These are phyloP conservation scores for Phytophthora cactorum DNA, from an alignment of 352 stramenopile genomes.

Conservation along the genomic window DNA sequence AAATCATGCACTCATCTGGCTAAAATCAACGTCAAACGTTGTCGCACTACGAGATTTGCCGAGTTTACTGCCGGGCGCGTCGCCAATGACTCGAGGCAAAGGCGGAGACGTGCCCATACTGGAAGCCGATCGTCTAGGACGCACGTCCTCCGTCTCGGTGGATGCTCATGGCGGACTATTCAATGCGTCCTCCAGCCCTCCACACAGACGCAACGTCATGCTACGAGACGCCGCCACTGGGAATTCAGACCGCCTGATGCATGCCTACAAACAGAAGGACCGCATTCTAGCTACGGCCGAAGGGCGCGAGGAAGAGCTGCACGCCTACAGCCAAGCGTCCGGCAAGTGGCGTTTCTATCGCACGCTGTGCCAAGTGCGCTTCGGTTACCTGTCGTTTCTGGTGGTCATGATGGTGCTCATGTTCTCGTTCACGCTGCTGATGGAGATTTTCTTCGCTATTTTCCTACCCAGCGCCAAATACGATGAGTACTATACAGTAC, in stretches of 20 bases:
- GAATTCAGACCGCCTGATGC: constrained; percentile 32
- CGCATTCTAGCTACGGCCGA: constrained; percentile 54
- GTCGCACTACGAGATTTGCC: constrained; percentile 17
- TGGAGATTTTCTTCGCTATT: constrained; percentile 89
- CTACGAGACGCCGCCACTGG: constrained; percentile 26
- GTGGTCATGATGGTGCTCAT: constrained; percentile 86
- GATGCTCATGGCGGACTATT: constrained; percentile 15
- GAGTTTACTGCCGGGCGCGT: background rate
- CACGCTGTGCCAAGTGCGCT: constrained; percentile 76
- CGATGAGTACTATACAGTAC: constrained; percentile 67
- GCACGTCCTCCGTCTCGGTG: constrained; percentile 34
- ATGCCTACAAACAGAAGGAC: constrained; percentile 46
- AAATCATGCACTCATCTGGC: too few species aligned
- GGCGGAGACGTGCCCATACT: constrained; percentile 40
- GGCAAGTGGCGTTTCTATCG: constrained; percentile 71
- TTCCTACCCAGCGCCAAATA: constrained; percentile 83
- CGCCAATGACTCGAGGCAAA: constrained; percentile 26
- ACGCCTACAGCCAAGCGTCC: constrained; percentile 49
- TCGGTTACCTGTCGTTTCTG: constrained; percentile 83
- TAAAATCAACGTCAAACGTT: background rate
- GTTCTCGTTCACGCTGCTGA: constrained; percentile 85
- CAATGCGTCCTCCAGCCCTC: constrained; percentile 19
- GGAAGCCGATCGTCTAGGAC: constrained; percentile 25
- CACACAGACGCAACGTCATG: constrained; percentile 25
- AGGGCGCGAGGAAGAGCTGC: constrained; percentile 62